These are phyloP conservation scores for Alternaria brassicae DNA, from an alignment of 2,329 filamentous ascomycete species.

Conservation along the genomic window DNA sequence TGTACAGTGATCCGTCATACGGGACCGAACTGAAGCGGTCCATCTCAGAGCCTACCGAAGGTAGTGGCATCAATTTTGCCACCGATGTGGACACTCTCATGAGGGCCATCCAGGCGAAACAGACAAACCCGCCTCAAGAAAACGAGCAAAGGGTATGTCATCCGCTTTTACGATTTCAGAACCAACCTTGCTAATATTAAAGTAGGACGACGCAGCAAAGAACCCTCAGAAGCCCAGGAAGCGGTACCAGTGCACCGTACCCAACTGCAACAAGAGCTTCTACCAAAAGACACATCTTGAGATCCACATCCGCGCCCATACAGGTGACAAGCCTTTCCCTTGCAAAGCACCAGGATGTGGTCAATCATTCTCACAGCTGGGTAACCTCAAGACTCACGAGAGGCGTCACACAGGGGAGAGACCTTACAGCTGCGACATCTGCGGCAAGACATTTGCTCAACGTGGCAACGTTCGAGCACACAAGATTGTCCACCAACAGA, in stretches of 20 bases:
- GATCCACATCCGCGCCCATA: slow-evolving; percentile 88
- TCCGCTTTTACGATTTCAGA: background rate
- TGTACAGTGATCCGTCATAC: slow-evolving; percentile 47
- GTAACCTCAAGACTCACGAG: slow-evolving; percentile 92
- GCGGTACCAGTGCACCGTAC: slow-evolving; percentile 75
- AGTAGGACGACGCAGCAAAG: slow-evolving; percentile 37
- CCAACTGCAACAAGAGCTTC: slow-evolving; percentile 81
- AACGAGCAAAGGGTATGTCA: slow-evolving; percentile 43
- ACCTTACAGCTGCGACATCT: slow-evolving; percentile 80
- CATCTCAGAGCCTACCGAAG: slow-evolving; percentile 52
- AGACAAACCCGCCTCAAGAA: slow-evolving; percentile 50
- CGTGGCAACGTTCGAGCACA: slow-evolving; percentile 86
- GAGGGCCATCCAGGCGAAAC: slow-evolving; percentile 81
- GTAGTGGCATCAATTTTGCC: slow-evolving; percentile 67
- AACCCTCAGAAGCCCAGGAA: slow-evolving; percentile 60
- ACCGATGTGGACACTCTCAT: slow-evolving; percentile 88
- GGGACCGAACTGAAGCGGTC: slow-evolving; percentile 54
- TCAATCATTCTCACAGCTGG: slow-evolving; percentile 84
- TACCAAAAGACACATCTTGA: slow-evolving; percentile 91
- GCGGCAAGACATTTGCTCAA: slow-evolving; percentile 83
- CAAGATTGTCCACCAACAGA: slow-evolving; percentile 77
- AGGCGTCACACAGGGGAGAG: slow-evolving; percentile 86
- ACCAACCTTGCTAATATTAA: slow-evolving; percentile 2
- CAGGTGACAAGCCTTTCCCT: slow-evolving; percentile 83
- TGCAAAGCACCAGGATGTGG: slow-evolving; percentile 78